These are phyloP conservation scores for Podochytrium sp. DNA, from an alignment of 192 early-diverging fungal species.

Conservation along the genomic window DNA sequence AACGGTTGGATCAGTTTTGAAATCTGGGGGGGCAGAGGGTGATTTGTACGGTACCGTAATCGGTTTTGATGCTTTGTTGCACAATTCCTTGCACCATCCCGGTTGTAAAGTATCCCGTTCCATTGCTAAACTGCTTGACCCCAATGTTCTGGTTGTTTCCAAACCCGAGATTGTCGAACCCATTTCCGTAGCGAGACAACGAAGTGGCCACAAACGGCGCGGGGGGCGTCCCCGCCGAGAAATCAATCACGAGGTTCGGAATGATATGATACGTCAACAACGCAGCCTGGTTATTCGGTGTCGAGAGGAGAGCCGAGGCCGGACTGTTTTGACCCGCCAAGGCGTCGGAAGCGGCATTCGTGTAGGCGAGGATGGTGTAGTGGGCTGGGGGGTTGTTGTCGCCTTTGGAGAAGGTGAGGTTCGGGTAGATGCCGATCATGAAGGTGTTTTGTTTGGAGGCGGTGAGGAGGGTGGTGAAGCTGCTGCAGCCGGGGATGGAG, in stretches of 20 bases:
- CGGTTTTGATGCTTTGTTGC: conserved; percentile 9
- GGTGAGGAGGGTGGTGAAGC: not conserved
- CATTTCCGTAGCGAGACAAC: conserved; percentile 19
- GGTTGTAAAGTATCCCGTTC: conserved; percentile 4
- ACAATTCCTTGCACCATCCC: not conserved
- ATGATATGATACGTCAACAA: conserved; percentile 33
- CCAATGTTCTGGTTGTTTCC: conserved; percentile 4
- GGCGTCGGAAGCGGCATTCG: conserved; percentile 23
- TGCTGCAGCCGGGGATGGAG: not conserved
- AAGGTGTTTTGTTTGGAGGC: not conserved
- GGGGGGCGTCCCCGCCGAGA: not conserved
- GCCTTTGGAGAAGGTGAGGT: not conserved
- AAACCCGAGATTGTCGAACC: conserved; percentile 24
- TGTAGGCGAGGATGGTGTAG: conserved; percentile 34
- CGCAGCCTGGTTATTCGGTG: not conserved
- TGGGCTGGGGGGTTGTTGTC: not conserved
- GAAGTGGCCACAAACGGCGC: not conserved
- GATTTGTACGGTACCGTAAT: conserved; percentile 22
- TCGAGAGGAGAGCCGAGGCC: not conserved
- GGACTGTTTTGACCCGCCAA: not conserved
- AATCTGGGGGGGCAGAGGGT: not conserved
- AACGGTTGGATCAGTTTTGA: not conserved
- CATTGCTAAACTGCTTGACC: not conserved
- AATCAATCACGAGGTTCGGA: conserved; percentile 4
- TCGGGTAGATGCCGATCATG: not conserved